phyloP scores from a whole-genome alignment of 192 early-diverging fungal genomes.

The Coemansia sp. region DNA sequence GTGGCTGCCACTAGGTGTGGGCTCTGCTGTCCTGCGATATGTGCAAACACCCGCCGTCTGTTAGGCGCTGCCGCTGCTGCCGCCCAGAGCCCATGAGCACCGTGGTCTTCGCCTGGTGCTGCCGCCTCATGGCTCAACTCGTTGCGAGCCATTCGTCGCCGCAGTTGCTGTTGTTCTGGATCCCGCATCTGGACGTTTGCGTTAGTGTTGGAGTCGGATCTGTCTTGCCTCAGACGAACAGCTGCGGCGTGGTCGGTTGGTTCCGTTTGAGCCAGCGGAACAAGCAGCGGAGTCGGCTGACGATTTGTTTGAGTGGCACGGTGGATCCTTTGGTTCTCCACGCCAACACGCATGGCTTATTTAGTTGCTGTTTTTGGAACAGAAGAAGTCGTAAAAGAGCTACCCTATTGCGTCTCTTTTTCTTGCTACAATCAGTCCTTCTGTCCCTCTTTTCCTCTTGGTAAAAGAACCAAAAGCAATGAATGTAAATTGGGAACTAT shows the following conservation, averaged over 20 bases:
- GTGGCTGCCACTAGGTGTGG: constrained; percentile 1
- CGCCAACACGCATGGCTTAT: constrained; percentile 18
- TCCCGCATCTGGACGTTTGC: not conserved
- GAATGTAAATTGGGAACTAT: not conserved
- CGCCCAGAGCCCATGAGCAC: not conserved
- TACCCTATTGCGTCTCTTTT: no score
- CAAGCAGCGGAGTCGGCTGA: not conserved
- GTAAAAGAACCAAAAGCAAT: not conserved
- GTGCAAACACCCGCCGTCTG: constrained; percentile 45
- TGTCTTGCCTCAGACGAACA: not conserved
- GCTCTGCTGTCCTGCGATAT: constrained; percentile 27
- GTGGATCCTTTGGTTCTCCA: constrained; percentile 5
- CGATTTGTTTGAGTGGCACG: not conserved
- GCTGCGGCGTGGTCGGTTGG: not conserved
- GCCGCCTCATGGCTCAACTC: not conserved
- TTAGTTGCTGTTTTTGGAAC: not conserved
- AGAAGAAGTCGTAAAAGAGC: no score
- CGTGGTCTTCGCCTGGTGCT: not conserved
- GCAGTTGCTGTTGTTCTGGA: constrained; percentile 4
- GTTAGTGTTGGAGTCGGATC: not conserved
- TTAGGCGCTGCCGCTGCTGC: constrained; percentile 1
- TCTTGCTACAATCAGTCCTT: no score
- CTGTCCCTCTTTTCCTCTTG: no score
- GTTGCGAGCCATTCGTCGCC: not conserved
- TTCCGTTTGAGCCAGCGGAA: constrained; percentile 2